Evolutionary conservation across 179 eudicot genomes (phyloP), one percentile per base, ranked within the genome.

Genomic region (Silene noctiflora): DNA sequence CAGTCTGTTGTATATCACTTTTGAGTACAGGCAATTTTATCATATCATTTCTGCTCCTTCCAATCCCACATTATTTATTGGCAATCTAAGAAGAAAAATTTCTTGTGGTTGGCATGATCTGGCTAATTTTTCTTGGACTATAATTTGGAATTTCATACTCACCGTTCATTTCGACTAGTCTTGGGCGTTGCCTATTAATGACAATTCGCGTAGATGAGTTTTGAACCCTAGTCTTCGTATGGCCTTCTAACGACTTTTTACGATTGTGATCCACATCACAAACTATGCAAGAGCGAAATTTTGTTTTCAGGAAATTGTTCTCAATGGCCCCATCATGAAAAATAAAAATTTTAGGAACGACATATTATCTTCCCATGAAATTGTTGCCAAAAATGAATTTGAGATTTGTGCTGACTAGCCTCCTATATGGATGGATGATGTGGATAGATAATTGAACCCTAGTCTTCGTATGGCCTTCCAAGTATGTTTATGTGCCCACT

Each of bases 21-120:
- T 48, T 78, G 24, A 78, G 82, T 82, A 82, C 75, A 82, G 85
- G 77, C 67, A 71, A 59, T 56, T 71, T 73, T 74, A 42, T 74
- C 62, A 60, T 9, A 44, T 39, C 51, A 19, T 61, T 35, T 55
- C 20, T 4, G 48, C 72, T 69, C 67, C 72, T 76, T 67, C 60
- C 22, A 13, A 78, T 67, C 73, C 24, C 56, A 80, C 64, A 69
- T 68, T 75, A 46, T 69, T 69, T 67, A 58, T 63, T 63, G 62
- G 63, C 71, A 71, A 58, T 16, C 5, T 64, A 53, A 22, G 42
- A 69, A 61, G 58, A 39, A 22, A 16, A 76, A 64, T 68, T 19
- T 69, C 12, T 69, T 69, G 1, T 48, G 73, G 73, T 4, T 44
- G 56, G 46, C 56, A 44, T 21, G 4, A 6, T 67, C 3, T 12